Percentiles rank a stretch among this genome's conserved stretches.
Conservation (phyloP, 78 protist species). For the Planoprotostelium fungivorum region DNA sequence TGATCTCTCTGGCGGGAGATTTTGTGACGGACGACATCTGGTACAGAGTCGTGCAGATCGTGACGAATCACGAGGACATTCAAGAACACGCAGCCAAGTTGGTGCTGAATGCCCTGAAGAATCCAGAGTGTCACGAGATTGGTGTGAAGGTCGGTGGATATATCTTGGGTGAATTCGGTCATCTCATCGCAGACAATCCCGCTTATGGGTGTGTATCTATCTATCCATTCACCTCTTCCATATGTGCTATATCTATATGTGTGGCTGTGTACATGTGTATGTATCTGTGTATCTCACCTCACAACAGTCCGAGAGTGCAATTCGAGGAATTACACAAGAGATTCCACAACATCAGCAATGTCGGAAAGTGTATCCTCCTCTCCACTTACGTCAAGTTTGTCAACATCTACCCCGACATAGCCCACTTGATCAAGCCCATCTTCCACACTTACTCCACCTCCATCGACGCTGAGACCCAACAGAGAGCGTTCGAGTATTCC, state of each 20-base stretch:
- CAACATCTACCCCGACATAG: conserved; percentile 79
- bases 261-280: neutral
- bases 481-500: conserved; percentile 95
- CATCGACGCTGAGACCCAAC: conserved; percentile 94
- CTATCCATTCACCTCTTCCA: no score
- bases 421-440: conserved; percentile 29
- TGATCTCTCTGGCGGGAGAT: conserved; percentile 89
- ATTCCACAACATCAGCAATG: conserved; percentile 8
- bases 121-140: conserved; percentile 76
- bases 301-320: conserved; percentile 31
- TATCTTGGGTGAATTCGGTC: conserved; percentile 95
- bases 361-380: conserved; percentile 79
- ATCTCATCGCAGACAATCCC: conserved; percentile 70
- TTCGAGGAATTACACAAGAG: conserved; percentile 61
- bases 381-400: conserved; percentile 82
- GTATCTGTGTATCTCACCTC: no score
- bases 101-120: conserved; percentile 61
- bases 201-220: neutral
- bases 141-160: conserved; percentile 83
- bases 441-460: conserved; percentile 12
- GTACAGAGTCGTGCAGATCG: conserved; percentile 93
- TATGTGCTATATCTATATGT: no score
- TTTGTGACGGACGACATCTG: conserved; percentile 87
- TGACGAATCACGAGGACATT: conserved; percentile 84
- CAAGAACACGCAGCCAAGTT: conserved; percentile 85